Percentiles rank a stretch among this genome's conserved stretches.
These are phyloP conservation scores for Penicillium sp. DNA, from an alignment of 2,329 filamentous ascomycete genomes.

Conservation along the genomic window DNA sequence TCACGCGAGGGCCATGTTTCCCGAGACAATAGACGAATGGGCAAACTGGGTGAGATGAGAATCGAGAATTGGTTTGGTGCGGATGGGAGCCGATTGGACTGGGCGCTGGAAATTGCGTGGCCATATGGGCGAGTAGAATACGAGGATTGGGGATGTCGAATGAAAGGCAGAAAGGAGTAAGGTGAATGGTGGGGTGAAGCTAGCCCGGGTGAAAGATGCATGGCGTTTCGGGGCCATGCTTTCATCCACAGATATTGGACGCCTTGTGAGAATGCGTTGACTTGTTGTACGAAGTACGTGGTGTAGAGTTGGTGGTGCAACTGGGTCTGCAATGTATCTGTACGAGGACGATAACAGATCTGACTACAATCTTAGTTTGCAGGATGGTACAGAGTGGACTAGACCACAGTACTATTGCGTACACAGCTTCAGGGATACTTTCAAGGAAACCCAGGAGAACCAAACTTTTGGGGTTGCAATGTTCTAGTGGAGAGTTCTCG, in stretches of 20 bases:
- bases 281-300: background rate
- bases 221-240: background rate
- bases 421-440: background rate
- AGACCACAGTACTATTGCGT: no score
- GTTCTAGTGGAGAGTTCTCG: constrained; percentile 1
- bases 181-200: constrained; percentile 1
- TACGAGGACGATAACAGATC: constrained; percentile 2
- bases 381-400: background rate
- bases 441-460: background rate
- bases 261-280: background rate
- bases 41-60: background rate
- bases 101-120: constrained; percentile 1
- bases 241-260: background rate
- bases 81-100: constrained; percentile 11
- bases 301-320: background rate
- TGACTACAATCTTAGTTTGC: background rate
- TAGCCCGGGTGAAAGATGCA: background rate
- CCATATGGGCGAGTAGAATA: background rate
- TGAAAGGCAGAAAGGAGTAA: background rate
- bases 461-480: background rate
- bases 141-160: background rate
- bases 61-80: background rate
- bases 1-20: background rate
- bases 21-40: background rate
- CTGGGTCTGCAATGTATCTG: background rate